A percentile compares a stretch with the other conserved stretches of the same genome.
These are phyloP conservation scores for Mycena polygramma DNA, from an alignment of 768 basidiomycete species.

Conservation along the genomic window DNA sequence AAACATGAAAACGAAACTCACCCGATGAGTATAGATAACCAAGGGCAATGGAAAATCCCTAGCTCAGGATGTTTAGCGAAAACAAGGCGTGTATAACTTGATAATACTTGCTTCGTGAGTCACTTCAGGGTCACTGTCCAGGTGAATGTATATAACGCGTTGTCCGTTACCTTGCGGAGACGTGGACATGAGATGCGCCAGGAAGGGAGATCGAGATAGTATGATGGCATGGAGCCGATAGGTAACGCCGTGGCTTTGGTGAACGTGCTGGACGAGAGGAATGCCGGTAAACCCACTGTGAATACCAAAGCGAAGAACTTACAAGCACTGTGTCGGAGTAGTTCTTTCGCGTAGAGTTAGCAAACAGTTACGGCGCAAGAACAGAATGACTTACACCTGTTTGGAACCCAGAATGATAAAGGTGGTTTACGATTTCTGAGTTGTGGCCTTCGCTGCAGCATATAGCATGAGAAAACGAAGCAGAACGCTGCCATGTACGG, in stretches of 20 bases:
- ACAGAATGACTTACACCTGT: slow-evolving; percentile 72
- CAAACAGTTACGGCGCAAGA: slow-evolving; percentile 19
- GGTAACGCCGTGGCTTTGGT: slow-evolving; percentile 63
- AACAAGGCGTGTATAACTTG: slow-evolving; percentile 28
- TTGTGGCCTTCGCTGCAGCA: slow-evolving; percentile 71
- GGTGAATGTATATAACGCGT: slow-evolving; percentile 78
- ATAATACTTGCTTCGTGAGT: slow-evolving; percentile 79
- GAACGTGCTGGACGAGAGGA: slow-evolving; percentile 68
- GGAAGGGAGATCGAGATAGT: slow-evolving; percentile 87
- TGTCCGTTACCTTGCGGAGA: slow-evolving; percentile 71
- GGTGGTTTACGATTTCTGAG: slow-evolving; percentile 81
- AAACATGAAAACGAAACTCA: not conserved
- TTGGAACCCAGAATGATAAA: slow-evolving; percentile 86
- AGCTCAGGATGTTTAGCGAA: not conserved
- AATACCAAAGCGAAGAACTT: slow-evolving; percentile 45
- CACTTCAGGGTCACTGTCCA: slow-evolving; percentile 85
- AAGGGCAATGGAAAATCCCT: slow-evolving; percentile 59
- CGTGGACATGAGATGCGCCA: slow-evolving; percentile 90
- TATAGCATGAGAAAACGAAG: not conserved
- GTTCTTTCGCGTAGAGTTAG: slow-evolving; percentile 61
- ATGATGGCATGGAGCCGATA: slow-evolving; percentile 89
- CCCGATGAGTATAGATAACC: slow-evolving; percentile 85
- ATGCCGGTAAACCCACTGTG: slow-evolving; percentile 27
- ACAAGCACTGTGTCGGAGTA: slow-evolving; percentile 87
- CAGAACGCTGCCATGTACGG: slow-evolving; percentile 6